Conservation (phyloP, 2,329 filamentous ascomycete genomes). For the Helotiales sp. region DNA sequence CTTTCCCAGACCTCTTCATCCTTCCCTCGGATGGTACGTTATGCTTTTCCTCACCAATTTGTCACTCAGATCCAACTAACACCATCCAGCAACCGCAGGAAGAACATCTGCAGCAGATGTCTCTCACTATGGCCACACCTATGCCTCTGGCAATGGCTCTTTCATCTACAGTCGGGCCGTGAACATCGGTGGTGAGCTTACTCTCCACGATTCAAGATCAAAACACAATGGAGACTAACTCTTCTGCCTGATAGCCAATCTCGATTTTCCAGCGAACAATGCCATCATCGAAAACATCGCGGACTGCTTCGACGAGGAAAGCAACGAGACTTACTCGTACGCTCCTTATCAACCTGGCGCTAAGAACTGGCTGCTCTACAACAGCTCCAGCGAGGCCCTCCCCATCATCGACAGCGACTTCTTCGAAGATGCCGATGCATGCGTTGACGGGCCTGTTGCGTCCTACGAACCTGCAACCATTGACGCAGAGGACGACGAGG, state of each 20-base stretch:
- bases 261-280: not conserved
- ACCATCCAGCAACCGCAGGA: not conserved
- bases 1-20: not conserved
- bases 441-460: not conserved
- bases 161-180: not conserved
- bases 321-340: not conserved
- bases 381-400: not conserved
- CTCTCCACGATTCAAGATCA: conserved; percentile 9
- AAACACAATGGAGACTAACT: conserved; percentile 5
- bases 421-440: conserved; percentile 2
- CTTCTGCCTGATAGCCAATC: conserved; percentile 1
- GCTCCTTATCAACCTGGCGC: not conserved
- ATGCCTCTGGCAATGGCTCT: not conserved
- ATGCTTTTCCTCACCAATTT: not conserved
- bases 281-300: not conserved
- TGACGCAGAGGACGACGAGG: not conserved
- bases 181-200: not conserved
- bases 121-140: not conserved
- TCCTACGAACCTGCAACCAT: not conserved
- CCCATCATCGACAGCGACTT: conserved; percentile 2
- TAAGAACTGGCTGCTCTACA: not conserved
- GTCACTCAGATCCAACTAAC: not conserved
- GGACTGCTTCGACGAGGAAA: not conserved
- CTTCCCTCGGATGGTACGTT: not conserved
- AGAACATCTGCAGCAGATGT: not conserved